These are phyloP conservation scores for Penicillium canariense DNA, from an alignment of 495 filamentous ascomycete species.

Conservation along the genomic window DNA sequence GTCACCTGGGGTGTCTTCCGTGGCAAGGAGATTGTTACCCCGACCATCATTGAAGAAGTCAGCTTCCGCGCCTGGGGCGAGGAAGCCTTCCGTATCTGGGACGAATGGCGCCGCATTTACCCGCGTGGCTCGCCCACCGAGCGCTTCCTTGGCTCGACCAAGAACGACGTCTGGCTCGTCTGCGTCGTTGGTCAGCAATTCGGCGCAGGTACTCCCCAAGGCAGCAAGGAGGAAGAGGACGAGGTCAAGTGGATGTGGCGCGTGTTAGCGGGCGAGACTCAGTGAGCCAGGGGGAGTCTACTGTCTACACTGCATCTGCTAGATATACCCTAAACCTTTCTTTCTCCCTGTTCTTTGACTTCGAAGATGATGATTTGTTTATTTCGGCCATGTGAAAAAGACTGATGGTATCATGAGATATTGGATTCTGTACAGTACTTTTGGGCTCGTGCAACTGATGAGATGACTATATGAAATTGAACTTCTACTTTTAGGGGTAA, in stretches of 20 bases:
- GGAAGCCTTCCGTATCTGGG: constrained; percentile 94
- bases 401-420: constrained; percentile 22
- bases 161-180: constrained; percentile 76
- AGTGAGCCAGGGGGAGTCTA: constrained; percentile 10
- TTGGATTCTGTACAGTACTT: constrained; percentile 30
- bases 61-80: constrained; percentile 94
- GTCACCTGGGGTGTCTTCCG: constrained; percentile 97
- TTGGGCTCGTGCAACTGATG: constrained; percentile 17
- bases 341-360: not conserved
- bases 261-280: constrained; percentile 31
- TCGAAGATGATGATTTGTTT: not conserved
- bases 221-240: constrained; percentile 44
- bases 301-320: constrained; percentile 7
- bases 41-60: constrained; percentile 95
- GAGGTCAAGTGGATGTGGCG: constrained; percentile 47
- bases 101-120: constrained; percentile 88
- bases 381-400: constrained; percentile 10
- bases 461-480: constrained; percentile 14
- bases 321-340: constrained; percentile 20
- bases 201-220: constrained; percentile 43
- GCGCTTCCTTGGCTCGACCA: constrained; percentile 62
- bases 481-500: not conserved
- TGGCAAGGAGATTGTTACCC: constrained; percentile 95
- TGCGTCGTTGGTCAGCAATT: constrained; percentile 89
- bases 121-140: constrained; percentile 61